Base-by-base conservation (phyloP, 139 green algal genomes). In the Chlamydomonas sp. region DNA sequence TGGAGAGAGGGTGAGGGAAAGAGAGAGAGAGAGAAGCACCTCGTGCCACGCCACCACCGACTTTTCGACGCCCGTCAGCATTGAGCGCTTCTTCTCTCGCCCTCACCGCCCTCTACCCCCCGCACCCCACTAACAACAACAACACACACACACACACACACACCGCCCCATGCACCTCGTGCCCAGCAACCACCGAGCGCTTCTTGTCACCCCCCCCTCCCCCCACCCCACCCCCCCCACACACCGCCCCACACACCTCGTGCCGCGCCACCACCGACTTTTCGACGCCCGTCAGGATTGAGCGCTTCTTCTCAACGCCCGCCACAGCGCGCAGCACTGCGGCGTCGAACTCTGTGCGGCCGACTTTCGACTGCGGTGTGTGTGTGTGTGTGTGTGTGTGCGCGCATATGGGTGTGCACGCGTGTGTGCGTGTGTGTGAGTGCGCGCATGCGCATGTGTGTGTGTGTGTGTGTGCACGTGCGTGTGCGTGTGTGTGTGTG, bases 261-360 rank as follows among this genome's bases (percentile, higher is more conserved):
- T 97, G 92, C 48, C 74, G 73, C 2, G 91, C 85, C 28, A 97
- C 91, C 29, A 90, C 87, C 3, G 71, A 67, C 83, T 96, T 97
- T 80, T 97, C 92, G 28, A 74, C 73, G 3, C 83, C 83, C 48
- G 82, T 67, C 48, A 90, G 73, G 8, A 92, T 73, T 29, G 66
- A 65, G 36, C 92, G 65, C 79, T 97, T 97, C 84, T 97, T 97
- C 79, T 97, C 92, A 29, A 97, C 82, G 58, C 92, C 92, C 13
- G 88, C 89, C 43, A 94, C 81, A n/a, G 86, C 71, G 6, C 89
- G 70, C 67, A 95, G 66, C 28, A 95, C 74, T 2, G 89, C 89
- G 5, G 72, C 65, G 67, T 92, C 87, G 76, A 95, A 95, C 70
- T 95, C 89, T 34, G 67, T 76, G 4, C 31, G 13, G 1, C 75